A percentile compares a stretch with the other conserved stretches of the same genome.
phyloP scores from a whole-genome alignment of 2,329 filamentous ascomycete genomes.

The Cladophialophora yegresii region DNA sequence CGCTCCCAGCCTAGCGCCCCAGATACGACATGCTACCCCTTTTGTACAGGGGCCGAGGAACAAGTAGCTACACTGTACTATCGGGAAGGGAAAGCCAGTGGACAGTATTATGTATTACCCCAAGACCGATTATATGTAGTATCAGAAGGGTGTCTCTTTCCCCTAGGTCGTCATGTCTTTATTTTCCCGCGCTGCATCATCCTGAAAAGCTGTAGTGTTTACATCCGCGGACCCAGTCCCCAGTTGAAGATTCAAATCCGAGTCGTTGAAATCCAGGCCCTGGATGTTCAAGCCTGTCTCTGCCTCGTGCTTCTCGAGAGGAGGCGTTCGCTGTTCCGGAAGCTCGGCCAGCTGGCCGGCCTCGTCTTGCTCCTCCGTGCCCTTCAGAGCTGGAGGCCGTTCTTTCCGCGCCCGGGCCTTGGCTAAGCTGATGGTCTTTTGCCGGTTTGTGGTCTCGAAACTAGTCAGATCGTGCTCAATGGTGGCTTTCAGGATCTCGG shows the following conservation, averaged over 20 bases:
- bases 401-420: slow-evolving; percentile 88
- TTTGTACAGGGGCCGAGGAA: neutral
- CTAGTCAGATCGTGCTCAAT: slow-evolving; percentile 84
- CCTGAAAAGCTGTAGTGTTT: slow-evolving; percentile 7
- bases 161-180: slow-evolving; percentile 15
- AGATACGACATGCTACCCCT: neutral
- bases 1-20: neutral
- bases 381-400: slow-evolving; percentile 85
- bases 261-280: slow-evolving; percentile 29
- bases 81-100: neutral
- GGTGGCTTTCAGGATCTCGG: slow-evolving; percentile 95
- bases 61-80: neutral
- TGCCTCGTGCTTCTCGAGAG: slow-evolving; percentile 19
- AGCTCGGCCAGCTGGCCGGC: slow-evolving; percentile 17
- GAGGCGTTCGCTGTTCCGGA: slow-evolving; percentile 20
- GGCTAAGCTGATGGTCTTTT: slow-evolving; percentile 89
- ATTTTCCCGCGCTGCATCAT: slow-evolving; percentile 11
- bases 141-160: neutral
- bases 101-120: slow-evolving; percentile 11
- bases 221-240: slow-evolving; percentile 6
- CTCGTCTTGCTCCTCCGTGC: slow-evolving; percentile 44
- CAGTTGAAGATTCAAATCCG: slow-evolving; percentile 27
- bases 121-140: slow-evolving; percentile 8
- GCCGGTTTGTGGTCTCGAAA: slow-evolving; percentile 83
- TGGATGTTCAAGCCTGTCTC: slow-evolving; percentile 33